These are phyloP conservation scores for Naumovozyma dairenensis DNA, from an alignment of 805 yeast species.

Conservation along the genomic window DNA sequence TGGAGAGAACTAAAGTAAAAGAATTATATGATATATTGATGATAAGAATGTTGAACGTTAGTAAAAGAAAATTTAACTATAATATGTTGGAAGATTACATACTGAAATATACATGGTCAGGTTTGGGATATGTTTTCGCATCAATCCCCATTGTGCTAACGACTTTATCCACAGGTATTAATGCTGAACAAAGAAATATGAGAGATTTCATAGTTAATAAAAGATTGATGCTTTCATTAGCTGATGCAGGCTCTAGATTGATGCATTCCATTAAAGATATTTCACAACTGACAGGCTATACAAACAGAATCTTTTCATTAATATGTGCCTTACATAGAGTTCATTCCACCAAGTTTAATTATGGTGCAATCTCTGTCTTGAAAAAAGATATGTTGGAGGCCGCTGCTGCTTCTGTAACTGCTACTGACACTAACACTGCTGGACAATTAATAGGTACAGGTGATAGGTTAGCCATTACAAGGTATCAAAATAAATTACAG, in stretches of 20 bases:
- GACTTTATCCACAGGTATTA: conserved; percentile 27
- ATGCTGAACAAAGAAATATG: conserved; percentile 50
- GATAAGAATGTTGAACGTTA: conserved; percentile 44
- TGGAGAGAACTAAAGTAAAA: conserved; percentile 61
- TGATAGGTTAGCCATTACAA: background rate
- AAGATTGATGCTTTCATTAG: conserved; percentile 78
- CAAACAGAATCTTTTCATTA: conserved; percentile 73
- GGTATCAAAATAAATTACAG: background rate
- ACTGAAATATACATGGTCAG: conserved; percentile 89
- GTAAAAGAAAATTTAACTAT: conserved; percentile 53
- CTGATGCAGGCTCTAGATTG: conserved; percentile 90
- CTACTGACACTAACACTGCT: background rate
- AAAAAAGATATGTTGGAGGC: background rate
- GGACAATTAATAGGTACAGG: background rate
- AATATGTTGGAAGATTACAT: conserved; percentile 76
- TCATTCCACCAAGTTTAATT: conserved; percentile 45
- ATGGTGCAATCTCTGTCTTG: conserved; percentile 20
- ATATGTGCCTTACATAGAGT: conserved; percentile 73
- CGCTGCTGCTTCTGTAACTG: background rate
- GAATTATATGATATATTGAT: conserved; percentile 49
- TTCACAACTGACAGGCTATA: conserved; percentile 83
- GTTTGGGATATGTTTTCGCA: conserved; percentile 85
- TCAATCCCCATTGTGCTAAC: conserved; percentile 78
- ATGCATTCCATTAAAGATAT: conserved; percentile 92
- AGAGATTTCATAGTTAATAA: conserved; percentile 84